phyloP scores from a whole-genome alignment of 179 eudicot species.

The Patellifolia procumbens region DNA sequence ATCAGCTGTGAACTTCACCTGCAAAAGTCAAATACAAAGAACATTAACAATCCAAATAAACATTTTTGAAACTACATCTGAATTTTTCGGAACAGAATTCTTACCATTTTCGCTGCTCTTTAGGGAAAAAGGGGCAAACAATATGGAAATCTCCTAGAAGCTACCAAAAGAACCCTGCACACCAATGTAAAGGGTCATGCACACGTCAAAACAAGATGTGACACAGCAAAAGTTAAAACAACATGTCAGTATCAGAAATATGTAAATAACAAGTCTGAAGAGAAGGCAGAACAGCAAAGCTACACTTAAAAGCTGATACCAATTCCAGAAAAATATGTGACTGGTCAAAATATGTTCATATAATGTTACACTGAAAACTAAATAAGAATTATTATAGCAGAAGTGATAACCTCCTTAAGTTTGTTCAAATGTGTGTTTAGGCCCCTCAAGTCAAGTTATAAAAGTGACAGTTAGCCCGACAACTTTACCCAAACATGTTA shows the following conservation, averaged over 20 bases:
- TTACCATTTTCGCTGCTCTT: slow-evolving; percentile 8
- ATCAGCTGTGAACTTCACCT: slow-evolving; percentile 35
- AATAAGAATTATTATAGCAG: no score
- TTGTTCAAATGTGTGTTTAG: no score
- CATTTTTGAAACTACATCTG: background rate
- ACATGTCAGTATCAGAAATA: background rate
- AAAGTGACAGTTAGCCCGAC: no score
- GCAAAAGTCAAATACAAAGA: background rate
- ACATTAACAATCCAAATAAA: background rate
- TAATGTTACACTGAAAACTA: no score
- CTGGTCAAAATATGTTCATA: background rate
- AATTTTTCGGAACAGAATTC: no score
- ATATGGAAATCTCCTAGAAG: background rate
- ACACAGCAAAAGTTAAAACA: background rate
- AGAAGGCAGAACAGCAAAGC: background rate
- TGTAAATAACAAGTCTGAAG: background rate
- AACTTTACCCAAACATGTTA: no score
- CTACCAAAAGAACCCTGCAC: background rate
- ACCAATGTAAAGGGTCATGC: background rate
- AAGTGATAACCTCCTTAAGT: no score
- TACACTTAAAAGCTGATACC: background rate
- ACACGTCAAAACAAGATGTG: background rate
- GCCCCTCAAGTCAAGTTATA: no score
- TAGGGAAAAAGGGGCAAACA: background rate
- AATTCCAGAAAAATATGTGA: background rate